Evolutionary conservation across 495 filamentous ascomycete genomes (phyloP).

Genomic region (Xylaria acuta): DNA sequence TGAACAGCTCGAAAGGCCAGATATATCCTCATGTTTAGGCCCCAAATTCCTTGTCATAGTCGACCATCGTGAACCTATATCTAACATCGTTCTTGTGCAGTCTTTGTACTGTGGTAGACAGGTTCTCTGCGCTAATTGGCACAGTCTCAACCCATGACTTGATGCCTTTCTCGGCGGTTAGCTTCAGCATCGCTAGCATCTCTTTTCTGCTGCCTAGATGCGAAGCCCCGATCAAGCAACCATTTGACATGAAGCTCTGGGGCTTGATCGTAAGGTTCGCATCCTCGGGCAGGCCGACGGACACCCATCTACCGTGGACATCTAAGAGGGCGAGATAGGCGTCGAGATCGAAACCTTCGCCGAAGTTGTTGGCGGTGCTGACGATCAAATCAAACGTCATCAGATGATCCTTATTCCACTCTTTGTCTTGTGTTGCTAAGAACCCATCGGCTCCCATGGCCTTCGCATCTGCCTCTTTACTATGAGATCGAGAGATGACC

Average conservation of each 20-base stretch:
- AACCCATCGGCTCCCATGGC: constrained; percentile 78
- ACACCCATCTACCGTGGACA: constrained; percentile 82
- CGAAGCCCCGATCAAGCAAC: constrained; percentile 78
- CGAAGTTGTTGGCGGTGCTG: constrained; percentile 60
- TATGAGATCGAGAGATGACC: constrained; percentile 70
- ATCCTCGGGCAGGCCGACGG: constrained; percentile 83
- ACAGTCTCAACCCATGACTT: constrained; percentile 83
- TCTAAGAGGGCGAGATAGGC: constrained; percentile 81
- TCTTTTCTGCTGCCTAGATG: constrained; percentile 83
- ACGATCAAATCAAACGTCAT: constrained; percentile 67
- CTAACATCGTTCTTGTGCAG: constrained; percentile 71
- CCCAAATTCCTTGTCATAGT: constrained; percentile 57
- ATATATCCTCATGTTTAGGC: constrained; percentile 16
- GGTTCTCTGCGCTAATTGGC: constrained; percentile 70
- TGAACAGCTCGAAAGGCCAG: not conserved
- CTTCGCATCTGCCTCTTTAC: constrained; percentile 71
- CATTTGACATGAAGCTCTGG: constrained; percentile 77
- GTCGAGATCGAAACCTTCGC: constrained; percentile 61
- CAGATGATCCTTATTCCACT: constrained; percentile 64
- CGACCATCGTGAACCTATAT: constrained; percentile 60
- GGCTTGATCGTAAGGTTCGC: constrained; percentile 76
- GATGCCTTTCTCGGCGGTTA: constrained; percentile 81
- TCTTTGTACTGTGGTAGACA: constrained; percentile 68
- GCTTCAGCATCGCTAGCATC: constrained; percentile 81
- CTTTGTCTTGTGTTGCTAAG: constrained; percentile 68